These are phyloP conservation scores for Ettlia oleoabundans DNA, from an alignment of 139 green algal genomes.

Conservation along the genomic window DNA sequence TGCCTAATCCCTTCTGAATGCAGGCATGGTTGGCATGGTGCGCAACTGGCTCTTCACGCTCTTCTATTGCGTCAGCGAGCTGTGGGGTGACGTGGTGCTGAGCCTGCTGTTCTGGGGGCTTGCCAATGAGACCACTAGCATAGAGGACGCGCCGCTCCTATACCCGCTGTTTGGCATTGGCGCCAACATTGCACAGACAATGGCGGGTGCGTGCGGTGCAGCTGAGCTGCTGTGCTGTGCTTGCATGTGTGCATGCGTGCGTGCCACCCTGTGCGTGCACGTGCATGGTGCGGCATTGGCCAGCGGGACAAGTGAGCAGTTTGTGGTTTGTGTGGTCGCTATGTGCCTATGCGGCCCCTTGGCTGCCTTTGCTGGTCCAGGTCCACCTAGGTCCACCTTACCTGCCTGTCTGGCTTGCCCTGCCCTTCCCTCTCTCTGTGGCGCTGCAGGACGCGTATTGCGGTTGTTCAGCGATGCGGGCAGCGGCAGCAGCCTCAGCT, in stretches of 20 bases:
- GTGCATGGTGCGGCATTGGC: no score
- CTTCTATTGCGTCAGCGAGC: conserved; percentile 91
- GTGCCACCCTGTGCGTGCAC: no score
- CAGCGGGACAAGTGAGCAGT: no score
- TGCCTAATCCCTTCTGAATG: neutral
- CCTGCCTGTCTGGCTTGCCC: neutral
- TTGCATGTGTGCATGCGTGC: no score
- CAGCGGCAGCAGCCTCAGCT: conserved; percentile 5
- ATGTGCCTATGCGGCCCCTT: no score
- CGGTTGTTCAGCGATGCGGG: conserved; percentile 36
- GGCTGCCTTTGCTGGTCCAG: no score
- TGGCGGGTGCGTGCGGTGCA: conserved; percentile 57
- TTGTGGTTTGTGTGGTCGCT: no score
- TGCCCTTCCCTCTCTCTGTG: neutral
- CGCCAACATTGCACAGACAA: conserved; percentile 92
- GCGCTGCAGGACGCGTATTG: conserved; percentile 43
- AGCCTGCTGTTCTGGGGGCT: conserved; percentile 93
- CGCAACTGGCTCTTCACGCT: conserved; percentile 96
- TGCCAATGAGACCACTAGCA: conserved; percentile 93
- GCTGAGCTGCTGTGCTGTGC: no score
- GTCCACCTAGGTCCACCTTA: neutral
- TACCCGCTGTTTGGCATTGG: conserved; percentile 97
- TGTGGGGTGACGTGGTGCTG: conserved; percentile 93
- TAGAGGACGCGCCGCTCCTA: conserved; percentile 87
- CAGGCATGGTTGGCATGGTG: conserved; percentile 83